phyloP scores from a whole-genome alignment of 2,329 filamentous ascomycete species.

The Colletotrichum graminicola region DNA sequence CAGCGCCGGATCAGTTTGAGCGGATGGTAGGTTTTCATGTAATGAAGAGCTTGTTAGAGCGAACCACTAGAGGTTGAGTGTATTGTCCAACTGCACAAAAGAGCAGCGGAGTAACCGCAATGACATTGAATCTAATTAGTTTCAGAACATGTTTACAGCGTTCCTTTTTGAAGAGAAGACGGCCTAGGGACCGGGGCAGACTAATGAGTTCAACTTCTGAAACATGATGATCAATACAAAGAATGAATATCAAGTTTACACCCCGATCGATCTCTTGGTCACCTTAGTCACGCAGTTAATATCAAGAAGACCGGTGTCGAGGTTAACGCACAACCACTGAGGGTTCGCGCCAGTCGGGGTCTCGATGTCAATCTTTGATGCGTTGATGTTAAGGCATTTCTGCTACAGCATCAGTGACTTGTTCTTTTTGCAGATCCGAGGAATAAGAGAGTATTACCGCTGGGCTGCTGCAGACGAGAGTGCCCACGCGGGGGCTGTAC shows the following conservation, averaged over 20 bases:
- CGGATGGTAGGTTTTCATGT: background rate
- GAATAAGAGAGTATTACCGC: conserved; percentile 1
- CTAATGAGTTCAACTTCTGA: background rate
- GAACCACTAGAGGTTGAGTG: background rate
- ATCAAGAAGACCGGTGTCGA: conserved; percentile 36
- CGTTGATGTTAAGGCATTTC: conserved; percentile 42
- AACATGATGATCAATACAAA: background rate
- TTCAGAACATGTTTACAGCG: background rate
- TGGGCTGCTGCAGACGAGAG: conserved; percentile 41
- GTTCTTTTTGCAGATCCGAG: background rate
- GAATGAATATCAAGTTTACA: background rate
- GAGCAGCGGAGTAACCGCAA: background rate
- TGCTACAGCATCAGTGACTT: conserved; percentile 6
- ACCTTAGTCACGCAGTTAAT: conserved; percentile 37
- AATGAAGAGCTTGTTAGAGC: background rate
- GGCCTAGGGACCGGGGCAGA: background rate
- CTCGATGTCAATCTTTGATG: conserved; percentile 36
- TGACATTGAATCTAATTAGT: background rate
- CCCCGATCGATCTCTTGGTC: conserved; percentile 12
- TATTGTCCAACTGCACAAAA: background rate
- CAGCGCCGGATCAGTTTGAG: background rate
- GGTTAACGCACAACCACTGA: conserved; percentile 38
- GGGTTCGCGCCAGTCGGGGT: conserved; percentile 37
- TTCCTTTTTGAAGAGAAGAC: background rate
- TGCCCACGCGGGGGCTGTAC: conserved; percentile 39